Conservation (phyloP, 176 grass and related monocot genomes). For the Tillandsia leiboldiana region DNA sequence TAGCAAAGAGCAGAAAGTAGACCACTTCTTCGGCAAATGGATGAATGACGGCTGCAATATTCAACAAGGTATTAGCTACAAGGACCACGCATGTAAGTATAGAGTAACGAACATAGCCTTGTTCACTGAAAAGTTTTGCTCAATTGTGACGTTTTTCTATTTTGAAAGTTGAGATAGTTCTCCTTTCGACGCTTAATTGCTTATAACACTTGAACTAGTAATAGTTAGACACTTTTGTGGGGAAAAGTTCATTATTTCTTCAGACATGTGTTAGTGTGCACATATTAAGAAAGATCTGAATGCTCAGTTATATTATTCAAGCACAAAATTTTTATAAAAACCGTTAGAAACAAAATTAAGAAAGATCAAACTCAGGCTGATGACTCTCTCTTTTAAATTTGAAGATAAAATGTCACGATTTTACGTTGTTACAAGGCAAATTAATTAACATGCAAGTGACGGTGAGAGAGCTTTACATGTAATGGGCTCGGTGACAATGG, state of each 20-base stretch:
- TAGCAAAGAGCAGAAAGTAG: constrained; percentile 56
- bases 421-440: no score
- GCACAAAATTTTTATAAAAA: neutral
- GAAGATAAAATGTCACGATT: neutral
- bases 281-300: no score
- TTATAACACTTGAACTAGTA: no score
- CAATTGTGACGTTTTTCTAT: no score
- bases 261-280: no score
- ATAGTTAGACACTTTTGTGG: no score
- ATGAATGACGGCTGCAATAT: constrained; percentile 76
- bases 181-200: no score
- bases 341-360: neutral
- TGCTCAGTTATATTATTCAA: no score
- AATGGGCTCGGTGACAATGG: constrained; percentile 89
- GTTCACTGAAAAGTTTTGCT: neutral
- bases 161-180: no score
- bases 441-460: no score
- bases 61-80: neutral
- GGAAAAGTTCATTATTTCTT: no score
- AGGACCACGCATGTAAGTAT: neutral
- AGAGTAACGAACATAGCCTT: neutral
- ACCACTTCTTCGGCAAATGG: constrained; percentile 73
- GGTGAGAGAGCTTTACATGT: constrained; percentile 39
- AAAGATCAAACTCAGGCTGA: neutral
- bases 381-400: neutral